A percentile compares a stretch with the other conserved stretches of the same genome.
Conservation (phyloP, 192 early-diverging fungal genomes). For the Coemansia sp. region DNA sequence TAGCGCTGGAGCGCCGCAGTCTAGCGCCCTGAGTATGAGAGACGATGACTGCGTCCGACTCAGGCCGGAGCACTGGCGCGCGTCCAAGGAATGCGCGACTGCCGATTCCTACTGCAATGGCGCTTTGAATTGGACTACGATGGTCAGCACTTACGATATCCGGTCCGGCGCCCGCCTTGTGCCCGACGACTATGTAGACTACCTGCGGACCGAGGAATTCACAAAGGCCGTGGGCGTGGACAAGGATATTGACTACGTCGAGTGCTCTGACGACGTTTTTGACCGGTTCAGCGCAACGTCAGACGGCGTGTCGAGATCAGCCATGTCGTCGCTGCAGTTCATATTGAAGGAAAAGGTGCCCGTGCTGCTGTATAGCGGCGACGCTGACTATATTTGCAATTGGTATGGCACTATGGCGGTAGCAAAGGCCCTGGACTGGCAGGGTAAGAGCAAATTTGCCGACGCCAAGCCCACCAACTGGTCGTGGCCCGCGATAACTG, state of each 20-base stretch:
- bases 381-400: slow-evolving; percentile 84
- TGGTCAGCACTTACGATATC: slow-evolving; percentile 71
- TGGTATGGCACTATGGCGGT: slow-evolving; percentile 57
- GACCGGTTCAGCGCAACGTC: slow-evolving; percentile 37
- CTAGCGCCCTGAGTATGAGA: slow-evolving; percentile 28
- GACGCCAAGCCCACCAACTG: slow-evolving; percentile 25
- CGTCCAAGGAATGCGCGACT: slow-evolving; percentile 8
- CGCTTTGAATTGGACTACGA: slow-evolving; percentile 52
- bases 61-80: slow-evolving; percentile 25
- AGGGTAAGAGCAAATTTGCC: slow-evolving; percentile 28
- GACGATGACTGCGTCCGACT: slow-evolving; percentile 9
- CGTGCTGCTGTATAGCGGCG: slow-evolving; percentile 77
- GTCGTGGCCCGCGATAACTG: slow-evolving; percentile 44
- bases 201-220: slow-evolving; percentile 58
- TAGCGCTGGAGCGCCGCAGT: slow-evolving; percentile 4
- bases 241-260: slow-evolving; percentile 28
- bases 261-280: slow-evolving; percentile 60
- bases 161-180: slow-evolving; percentile 60
- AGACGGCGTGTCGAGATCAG: slow-evolving; percentile 58
- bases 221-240: slow-evolving; percentile 59
- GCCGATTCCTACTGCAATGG: slow-evolving; percentile 52
- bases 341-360: slow-evolving; percentile 62
- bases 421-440: slow-evolving; percentile 56
- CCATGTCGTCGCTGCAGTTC: slow-evolving; percentile 43
- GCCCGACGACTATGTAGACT: slow-evolving; percentile 64